These are phyloP conservation scores for Xylaria curta DNA, from an alignment of 495 filamentous ascomycete genomes.

Conservation along the genomic window DNA sequence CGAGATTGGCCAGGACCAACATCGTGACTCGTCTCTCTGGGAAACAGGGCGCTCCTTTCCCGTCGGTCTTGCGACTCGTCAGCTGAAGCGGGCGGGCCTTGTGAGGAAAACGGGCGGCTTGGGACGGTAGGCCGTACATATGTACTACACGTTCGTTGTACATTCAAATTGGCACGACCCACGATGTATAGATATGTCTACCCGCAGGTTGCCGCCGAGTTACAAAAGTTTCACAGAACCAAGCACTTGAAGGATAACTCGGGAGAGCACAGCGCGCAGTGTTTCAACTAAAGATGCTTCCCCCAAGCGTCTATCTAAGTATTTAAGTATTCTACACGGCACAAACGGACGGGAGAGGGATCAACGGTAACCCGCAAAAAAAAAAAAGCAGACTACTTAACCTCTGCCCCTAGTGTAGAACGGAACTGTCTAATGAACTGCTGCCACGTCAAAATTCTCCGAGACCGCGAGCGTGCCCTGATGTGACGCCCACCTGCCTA, in stretches of 20 bases:
- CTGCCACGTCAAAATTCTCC: constrained; percentile 47
- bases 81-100: not conserved
- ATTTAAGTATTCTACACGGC: not conserved
- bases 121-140: no score
- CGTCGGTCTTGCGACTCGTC: not conserved
- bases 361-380: constrained; percentile 11
- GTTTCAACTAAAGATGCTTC: constrained; percentile 3
- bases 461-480: constrained; percentile 35
- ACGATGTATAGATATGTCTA: not conserved
- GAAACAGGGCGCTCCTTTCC: not conserved
- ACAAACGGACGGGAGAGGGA: not conserved
- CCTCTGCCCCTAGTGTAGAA: not conserved
- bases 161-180: not conserved
- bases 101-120: not conserved
- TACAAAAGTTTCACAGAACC: not conserved
- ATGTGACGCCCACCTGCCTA: constrained; percentile 37
- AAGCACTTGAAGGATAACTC: not conserved
- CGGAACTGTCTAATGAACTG: constrained; percentile 38
- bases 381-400: not conserved
- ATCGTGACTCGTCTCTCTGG: not conserved
- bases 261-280: not conserved
- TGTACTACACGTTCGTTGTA: no score
- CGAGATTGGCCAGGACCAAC: not conserved
- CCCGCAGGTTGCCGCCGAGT: not conserved
- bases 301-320: not conserved